Conservation (phyloP, 257 asterid genomes). For the Anisodus acutangulus region DNA sequence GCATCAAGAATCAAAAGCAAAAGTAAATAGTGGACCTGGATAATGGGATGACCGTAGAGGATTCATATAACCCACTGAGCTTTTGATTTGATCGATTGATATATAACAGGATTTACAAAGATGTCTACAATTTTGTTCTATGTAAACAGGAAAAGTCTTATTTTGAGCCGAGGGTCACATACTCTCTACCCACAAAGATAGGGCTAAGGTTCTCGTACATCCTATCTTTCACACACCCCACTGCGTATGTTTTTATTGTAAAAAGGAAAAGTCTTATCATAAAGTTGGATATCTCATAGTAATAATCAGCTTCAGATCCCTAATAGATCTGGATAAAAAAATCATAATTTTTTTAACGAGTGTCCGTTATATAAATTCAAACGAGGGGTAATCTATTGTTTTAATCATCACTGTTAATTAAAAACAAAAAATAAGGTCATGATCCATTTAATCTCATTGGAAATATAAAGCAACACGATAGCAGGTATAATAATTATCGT, state of each 20-base stretch:
- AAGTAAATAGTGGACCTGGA: background rate
- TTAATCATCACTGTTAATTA: background rate
- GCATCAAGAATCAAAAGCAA: background rate
- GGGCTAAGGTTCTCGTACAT: no score
- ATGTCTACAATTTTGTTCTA: background rate
- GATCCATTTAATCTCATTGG: slow-evolving; percentile 21
- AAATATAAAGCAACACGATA: slow-evolving; percentile 10
- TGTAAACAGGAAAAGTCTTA: background rate
- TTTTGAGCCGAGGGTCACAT: no score
- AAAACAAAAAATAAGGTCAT: background rate
- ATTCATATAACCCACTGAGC: no score
- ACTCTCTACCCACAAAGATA: no score
- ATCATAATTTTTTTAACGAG: background rate
- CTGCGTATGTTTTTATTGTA: no score
- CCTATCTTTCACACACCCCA: no score
- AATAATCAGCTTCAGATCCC: background rate
- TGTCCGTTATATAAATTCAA: background rate
- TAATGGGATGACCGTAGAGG: background rate
- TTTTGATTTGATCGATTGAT: background rate
- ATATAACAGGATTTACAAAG: background rate
- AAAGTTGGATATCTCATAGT: background rate
- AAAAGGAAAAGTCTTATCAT: background rate
- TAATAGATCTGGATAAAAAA: background rate
- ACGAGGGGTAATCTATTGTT: background rate
- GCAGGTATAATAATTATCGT: slow-evolving; percentile 8